These are phyloP conservation scores for Pseudogymnoascus pannorum DNA, from an alignment of 2,329 filamentous ascomycete species.

Conservation along the genomic window DNA sequence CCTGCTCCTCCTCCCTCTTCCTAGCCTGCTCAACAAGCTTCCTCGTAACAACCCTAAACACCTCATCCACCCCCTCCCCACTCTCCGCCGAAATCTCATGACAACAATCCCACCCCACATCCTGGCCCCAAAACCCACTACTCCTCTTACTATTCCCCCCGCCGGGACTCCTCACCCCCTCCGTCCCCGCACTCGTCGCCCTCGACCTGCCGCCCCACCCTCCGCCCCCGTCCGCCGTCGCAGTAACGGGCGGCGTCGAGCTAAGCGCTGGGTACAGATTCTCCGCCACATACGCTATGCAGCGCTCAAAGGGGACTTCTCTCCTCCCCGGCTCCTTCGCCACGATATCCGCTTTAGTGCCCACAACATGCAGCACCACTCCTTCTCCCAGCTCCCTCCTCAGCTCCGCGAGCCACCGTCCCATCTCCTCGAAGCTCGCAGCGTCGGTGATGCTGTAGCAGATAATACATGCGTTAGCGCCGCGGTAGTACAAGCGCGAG, in stretches of 20 bases:
- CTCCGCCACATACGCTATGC: slow-evolving; percentile 91
- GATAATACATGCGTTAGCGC: slow-evolving; percentile 86
- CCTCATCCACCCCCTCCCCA: slow-evolving; percentile 92
- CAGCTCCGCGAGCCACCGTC: slow-evolving; percentile 79
- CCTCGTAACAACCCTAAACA: slow-evolving; percentile 83
- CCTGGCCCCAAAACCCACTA: slow-evolving; percentile 81
- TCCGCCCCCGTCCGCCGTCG: slow-evolving; percentile 32
- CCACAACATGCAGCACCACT: slow-evolving; percentile 87
- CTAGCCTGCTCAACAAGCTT: slow-evolving; percentile 71
- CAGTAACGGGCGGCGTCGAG: slow-evolving; percentile 61
- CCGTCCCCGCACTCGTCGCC: neutral
- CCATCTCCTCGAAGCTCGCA: slow-evolving; percentile 84
- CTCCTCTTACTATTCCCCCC: slow-evolving; percentile 58
- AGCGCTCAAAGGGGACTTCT: slow-evolving; percentile 87
- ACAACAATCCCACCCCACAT: slow-evolving; percentile 93
- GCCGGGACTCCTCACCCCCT: slow-evolving; percentile 30
- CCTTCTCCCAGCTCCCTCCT: slow-evolving; percentile 67
- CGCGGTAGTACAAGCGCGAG: slow-evolving; percentile 90
- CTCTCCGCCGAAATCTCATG: slow-evolving; percentile 94
- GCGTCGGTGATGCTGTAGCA: slow-evolving; percentile 92
- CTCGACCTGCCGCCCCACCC: neutral
- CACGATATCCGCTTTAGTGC: slow-evolving; percentile 88
- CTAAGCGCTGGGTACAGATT: slow-evolving; percentile 69
- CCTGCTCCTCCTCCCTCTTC: slow-evolving; percentile 39
- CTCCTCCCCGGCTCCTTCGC: slow-evolving; percentile 70